Evolutionary conservation across 2,329 filamentous ascomycete species (phyloP), one percentile per base, ranked within the genome.

Genomic region (Diaporthe vaccinii): DNA sequence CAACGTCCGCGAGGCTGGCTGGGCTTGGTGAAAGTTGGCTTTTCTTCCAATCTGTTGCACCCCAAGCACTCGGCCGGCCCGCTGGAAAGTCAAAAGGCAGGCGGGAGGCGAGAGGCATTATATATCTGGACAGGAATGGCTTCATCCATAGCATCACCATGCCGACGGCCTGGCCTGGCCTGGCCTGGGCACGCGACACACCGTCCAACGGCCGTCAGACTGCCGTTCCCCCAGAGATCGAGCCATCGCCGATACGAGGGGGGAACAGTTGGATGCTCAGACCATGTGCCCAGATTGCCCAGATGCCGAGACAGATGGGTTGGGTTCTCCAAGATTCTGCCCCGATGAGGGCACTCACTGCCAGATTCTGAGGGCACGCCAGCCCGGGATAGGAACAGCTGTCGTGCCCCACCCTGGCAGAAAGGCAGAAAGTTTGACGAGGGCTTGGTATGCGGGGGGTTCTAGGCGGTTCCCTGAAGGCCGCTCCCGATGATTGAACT

Each of bases 381-480:
- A 68, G 49, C 34, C 34, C 65, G 49, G 65, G 49, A 69, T 69
- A 31, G 46, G 34, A 69, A 69, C 65, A 69, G 71, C 39, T 53
- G n/a, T 57, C 15, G 39, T 2, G 49, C 71, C 71, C 71, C 71
- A 65, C 71, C 65, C 28, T 55, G 65, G 65, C 65, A 69, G 65
- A 53, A 53, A 22, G 65, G 28, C 49, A 69, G 65, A 69, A 55
- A 41, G 65, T 55, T 55, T 55, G 65, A 69, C 65, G 31, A 69
- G 65, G 65, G 34, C 65, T 69, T 69, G 70, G 71, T 73, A 65
- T 73, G 71, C 71, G 71, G 71, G 71, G 71, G 58, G 22, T 34
- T 73, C 58, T 55, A 73, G 71, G 58, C 71, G 71, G 71, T 73
- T 73, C 71, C 58, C 71, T 65, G 71, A 65, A 44, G 71, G 58